Evolutionary conservation across 108 stramenopile species (phyloP).

Genomic region (Fragilaria radians): DNA sequence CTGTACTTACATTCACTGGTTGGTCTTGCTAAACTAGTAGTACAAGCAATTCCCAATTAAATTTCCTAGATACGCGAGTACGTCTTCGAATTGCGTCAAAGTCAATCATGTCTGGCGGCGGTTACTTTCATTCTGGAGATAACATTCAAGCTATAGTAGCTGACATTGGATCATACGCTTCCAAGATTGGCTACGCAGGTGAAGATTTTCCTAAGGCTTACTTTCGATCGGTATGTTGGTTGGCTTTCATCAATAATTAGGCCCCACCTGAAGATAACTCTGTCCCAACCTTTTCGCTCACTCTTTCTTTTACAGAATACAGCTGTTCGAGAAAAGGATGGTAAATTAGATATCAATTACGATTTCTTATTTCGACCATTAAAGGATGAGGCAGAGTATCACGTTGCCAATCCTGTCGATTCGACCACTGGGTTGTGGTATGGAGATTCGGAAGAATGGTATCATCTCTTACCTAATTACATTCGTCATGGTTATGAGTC

Average conservation of each 20-base stretch:
- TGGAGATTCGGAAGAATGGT: slow-evolving; percentile 32
- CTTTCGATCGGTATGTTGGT: slow-evolving; percentile 46
- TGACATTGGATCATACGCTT: slow-evolving; percentile 83
- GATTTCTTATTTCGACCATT: slow-evolving; percentile 47
- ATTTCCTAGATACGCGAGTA: no score
- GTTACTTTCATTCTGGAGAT: slow-evolving; percentile 23
- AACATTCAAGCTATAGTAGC: slow-evolving; percentile 66
- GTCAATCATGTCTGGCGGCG: background rate
- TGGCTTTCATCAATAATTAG: background rate
- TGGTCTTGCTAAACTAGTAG: no score
- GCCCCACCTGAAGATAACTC: no score
- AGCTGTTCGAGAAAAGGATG: slow-evolving; percentile 3
- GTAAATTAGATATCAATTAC: slow-evolving; percentile 25
- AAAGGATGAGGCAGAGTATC: slow-evolving; percentile 44
- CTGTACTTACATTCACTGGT: no score
- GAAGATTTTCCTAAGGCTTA: slow-evolving; percentile 82
- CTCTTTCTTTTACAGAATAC: slow-evolving; percentile 6
- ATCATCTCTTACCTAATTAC: slow-evolving; percentile 31
- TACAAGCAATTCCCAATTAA: no score
- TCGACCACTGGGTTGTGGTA: slow-evolving; percentile 63
- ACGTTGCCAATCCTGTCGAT: slow-evolving; percentile 70
- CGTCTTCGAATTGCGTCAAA: no score
- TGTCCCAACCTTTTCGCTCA: background rate
- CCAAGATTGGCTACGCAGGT: slow-evolving; percentile 94
- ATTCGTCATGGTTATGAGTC: slow-evolving; percentile 41